Evolutionary conservation across 192 early-diverging fungal species (phyloP).

Genomic region (Backusella liffmaniae): DNA sequence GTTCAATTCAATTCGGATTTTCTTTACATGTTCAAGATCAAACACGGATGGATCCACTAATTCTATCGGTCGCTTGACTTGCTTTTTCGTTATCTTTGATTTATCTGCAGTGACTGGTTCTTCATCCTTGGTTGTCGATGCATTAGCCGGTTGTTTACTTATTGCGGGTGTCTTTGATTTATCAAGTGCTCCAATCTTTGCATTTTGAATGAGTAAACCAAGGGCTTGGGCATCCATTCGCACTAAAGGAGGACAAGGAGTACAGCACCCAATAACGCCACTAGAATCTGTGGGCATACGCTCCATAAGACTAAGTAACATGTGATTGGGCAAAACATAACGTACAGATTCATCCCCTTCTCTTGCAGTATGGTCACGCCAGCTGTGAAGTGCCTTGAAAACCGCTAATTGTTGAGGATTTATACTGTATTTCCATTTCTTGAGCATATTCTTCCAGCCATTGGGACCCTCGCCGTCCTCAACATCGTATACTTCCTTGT

Average conservation of each 20-base stretch:
- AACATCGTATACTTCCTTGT: constrained; percentile 85
- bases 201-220: constrained; percentile 49
- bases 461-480: constrained; percentile 70
- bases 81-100: not conserved
- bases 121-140: not conserved
- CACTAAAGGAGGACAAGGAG: constrained; percentile 82
- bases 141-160: not conserved
- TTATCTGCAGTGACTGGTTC: not conserved
- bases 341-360: constrained; percentile 89
- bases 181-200: constrained; percentile 15
- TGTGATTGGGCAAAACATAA: constrained; percentile 90
- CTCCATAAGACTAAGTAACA: constrained; percentile 75
- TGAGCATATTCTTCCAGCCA: constrained; percentile 75
- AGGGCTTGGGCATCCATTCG: constrained; percentile 79
- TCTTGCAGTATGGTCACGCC: constrained; percentile 89
- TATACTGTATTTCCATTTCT: constrained; percentile 62
- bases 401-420: constrained; percentile 64
- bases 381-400: constrained; percentile 86
- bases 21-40: constrained; percentile 1
- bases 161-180: not conserved
- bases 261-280: constrained; percentile 71
- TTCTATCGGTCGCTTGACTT: not conserved
- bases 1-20: not conserved
- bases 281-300: constrained; percentile 70
- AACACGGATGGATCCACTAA: not conserved